Base-by-base conservation (phyloP, 2,329 filamentous ascomycete species). In the Leptographium galeiforme region DNA sequence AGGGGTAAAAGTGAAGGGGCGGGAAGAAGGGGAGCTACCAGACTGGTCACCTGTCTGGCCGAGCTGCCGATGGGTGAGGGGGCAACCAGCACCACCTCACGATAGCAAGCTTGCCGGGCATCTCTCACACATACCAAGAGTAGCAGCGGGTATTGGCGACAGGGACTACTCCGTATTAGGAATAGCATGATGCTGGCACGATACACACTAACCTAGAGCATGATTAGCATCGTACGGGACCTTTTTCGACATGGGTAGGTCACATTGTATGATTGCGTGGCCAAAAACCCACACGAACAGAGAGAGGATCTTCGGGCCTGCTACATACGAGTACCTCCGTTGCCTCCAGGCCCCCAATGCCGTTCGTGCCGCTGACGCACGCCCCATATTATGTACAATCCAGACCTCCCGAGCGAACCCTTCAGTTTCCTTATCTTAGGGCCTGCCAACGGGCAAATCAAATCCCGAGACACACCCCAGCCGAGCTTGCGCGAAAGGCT, bases 141-240 rank as follows among this genome's bases (percentile, higher is more conserved):
- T 49, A 49, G 33, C 34, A 50, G 48, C 48, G 48, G 48, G 48
- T 50, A 50, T 50, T 41, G 40, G 48, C 38, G 48, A 50, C n/a
- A 12, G 14, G 14, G 16, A 10, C 38, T 14, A 41, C 4, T 38
- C 38, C 48, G 3, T 18, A 18, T 50, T 4, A 5, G 13, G 25
- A n/a, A 13, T 50, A 50, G 48, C 16, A 14, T 8, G 25, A 18
- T 40, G 10, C 10, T 41, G 25, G 36, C n/a, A 25, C 34, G 38
- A 50, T 14, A 32, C 25, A 30, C 13, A 33, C 48, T 50, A 50
- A 39, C 48, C 38, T 8, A 13, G 6, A 40, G n/a, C 48, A 34
- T 36, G 12, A n/a, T 25, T 50, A 43, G 48, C 38, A 13, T 25
- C 32, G 6, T 19, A 32, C 16, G 36, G 34, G 18, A 18, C 18